Evolutionary conservation across 768 basidiomycete genomes (phyloP), one percentile per base, ranked within the genome.

Genomic region (Tylopilus felleus): DNA sequence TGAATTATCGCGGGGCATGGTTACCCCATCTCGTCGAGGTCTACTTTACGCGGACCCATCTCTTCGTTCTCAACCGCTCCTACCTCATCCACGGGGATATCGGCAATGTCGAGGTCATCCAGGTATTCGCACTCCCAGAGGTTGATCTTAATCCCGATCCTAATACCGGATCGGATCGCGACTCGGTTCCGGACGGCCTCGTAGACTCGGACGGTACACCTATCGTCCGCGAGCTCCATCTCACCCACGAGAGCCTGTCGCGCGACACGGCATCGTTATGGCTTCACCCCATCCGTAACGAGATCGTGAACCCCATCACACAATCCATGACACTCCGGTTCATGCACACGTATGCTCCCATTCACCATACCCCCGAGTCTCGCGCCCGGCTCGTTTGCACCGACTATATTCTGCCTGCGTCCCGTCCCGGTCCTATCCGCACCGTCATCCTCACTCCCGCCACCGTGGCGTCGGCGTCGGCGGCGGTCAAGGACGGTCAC

Each of bases 111-210:
- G 64, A 65, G 48, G 46, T 65, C 42, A 36, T 66, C 25, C 64
- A 66, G 40, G 56, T 36, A 4, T 66, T 64, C 27, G 14, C 61
- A n/a, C 9, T 65, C 23, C 64, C 63, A 23, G 58, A 60, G 12
- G n/a, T 22, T 10, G 19, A 40, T 4, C n/a, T 7, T 19, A 7
- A 39, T 19, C n/a, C 38, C 19, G 39, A 40, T 40, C 39, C 47
- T 12, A 31, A 19, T n/a, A 21, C 31, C 12, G 21, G 10, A 6
- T 16, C 23, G 27, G 60, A 2, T 28, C 40, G 6, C 23, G 39
- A 50, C 17, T 16, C 44, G 16, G n/a, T 13, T 40, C 4, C 27
- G 13, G 25, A 40, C 25, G 31, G 17, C 21, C 31, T 17, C 16
- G 44, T 19, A 17, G 31, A 23, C 19, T 29, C 28, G 19, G 22